These are phyloP conservation scores for Daedalea quercina DNA, from an alignment of 768 basidiomycete species.

Conservation along the genomic window DNA sequence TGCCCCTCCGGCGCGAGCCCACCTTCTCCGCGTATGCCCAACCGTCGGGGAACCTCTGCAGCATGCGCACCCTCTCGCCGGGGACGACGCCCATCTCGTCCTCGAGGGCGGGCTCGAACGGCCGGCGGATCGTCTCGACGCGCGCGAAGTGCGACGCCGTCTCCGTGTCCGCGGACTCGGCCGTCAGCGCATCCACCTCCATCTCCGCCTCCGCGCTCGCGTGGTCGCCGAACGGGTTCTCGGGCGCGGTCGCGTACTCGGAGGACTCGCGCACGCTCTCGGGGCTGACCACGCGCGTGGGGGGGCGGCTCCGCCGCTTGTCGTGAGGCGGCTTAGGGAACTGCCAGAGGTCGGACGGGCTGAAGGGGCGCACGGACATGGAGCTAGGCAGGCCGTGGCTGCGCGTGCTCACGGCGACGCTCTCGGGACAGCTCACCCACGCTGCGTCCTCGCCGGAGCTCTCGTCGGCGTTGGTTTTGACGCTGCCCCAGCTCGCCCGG, in stretches of 20 bases:
- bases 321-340: slow-evolving; percentile 57
- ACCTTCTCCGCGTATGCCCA: slow-evolving; percentile 60
- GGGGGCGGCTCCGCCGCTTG: slow-evolving; percentile 3
- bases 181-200: background rate
- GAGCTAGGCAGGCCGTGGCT: slow-evolving; percentile 34
- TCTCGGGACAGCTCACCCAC: slow-evolving; percentile 6
- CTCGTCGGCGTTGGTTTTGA: slow-evolving; percentile 21
- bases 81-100: slow-evolving; percentile 53
- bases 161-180: slow-evolving; percentile 6
- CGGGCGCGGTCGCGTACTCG: slow-evolving; percentile 9
- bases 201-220: slow-evolving; percentile 10
- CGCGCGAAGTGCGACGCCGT: slow-evolving; percentile 29
- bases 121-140: slow-evolving; percentile 44
- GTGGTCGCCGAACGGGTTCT: slow-evolving; percentile 22
- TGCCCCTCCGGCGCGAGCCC: slow-evolving; percentile 28
- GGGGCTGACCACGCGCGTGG: background rate
- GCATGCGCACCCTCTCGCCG: slow-evolving; percentile 47
- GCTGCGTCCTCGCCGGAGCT: slow-evolving; percentile 1
- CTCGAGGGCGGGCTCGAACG: slow-evolving; percentile 46
- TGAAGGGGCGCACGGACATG: slow-evolving; percentile 61
- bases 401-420: slow-evolving; percentile 7
- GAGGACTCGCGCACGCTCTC: slow-evolving; percentile 1
- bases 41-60: slow-evolving; percentile 59
- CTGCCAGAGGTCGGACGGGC: slow-evolving; percentile 58
- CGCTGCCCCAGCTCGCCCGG: slow-evolving; percentile 29